These are phyloP conservation scores for Claviceps maximensis DNA, from an alignment of 2,329 filamentous ascomycete species.

Conservation along the genomic window DNA sequence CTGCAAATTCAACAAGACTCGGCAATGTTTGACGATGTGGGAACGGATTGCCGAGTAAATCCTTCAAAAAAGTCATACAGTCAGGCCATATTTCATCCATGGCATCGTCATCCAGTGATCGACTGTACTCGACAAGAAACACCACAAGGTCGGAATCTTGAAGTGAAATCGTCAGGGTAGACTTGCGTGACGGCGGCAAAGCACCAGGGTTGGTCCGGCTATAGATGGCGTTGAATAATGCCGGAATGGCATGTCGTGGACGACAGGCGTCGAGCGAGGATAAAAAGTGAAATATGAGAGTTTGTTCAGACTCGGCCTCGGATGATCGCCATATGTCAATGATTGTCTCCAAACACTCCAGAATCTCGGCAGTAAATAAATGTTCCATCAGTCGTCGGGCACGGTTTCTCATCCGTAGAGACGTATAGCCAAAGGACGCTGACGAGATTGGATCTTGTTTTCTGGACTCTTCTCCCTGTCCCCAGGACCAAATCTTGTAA, in stretches of 20 bases:
- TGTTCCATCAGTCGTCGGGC: slow-evolving; percentile 82
- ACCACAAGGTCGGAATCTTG: slow-evolving; percentile 72
- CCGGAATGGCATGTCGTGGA: slow-evolving; percentile 82
- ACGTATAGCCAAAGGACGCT: slow-evolving; percentile 84
- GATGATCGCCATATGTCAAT: slow-evolving; percentile 66
- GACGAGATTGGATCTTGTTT: slow-evolving; percentile 52
- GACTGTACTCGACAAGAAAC: slow-evolving; percentile 83
- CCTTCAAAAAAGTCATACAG: slow-evolving; percentile 79
- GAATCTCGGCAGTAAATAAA: slow-evolving; percentile 77
- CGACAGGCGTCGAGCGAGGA: slow-evolving; percentile 84
- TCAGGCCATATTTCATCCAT: slow-evolving; percentile 98
- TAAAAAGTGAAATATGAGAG: slow-evolving; percentile 69
- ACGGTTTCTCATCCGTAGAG: slow-evolving; percentile 78
- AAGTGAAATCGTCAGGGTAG: slow-evolving; percentile 75
- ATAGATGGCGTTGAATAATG: slow-evolving; percentile 91
- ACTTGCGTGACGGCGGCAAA: slow-evolving; percentile 67
- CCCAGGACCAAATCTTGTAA: slow-evolving; percentile 93
- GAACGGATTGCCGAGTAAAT: slow-evolving; percentile 85
- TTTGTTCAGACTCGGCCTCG: slow-evolving; percentile 32
- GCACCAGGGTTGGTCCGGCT: slow-evolving; percentile 78
- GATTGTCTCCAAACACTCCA: slow-evolving; percentile 87
- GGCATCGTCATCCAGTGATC: slow-evolving; percentile 85
- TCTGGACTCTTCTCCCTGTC: slow-evolving; percentile 45
- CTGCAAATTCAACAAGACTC: slow-evolving; percentile 74
- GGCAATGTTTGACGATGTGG: slow-evolving; percentile 86